Base-by-base conservation (phyloP, 768 basidiomycete genomes). In the Hygrophorus russula region DNA sequence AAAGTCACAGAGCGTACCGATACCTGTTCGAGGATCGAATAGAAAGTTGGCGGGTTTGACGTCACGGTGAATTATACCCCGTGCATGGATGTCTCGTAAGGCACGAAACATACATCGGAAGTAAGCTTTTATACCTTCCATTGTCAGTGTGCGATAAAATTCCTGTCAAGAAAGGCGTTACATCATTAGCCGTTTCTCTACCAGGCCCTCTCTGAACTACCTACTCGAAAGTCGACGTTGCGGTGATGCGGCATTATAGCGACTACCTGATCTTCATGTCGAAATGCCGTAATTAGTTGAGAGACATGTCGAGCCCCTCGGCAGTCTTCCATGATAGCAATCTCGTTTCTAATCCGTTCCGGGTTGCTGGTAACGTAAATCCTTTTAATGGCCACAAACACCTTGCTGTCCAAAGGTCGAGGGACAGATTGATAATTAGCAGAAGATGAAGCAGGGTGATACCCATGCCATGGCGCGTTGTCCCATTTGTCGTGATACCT, bases 1-100 rank as follows among this genome's bases (percentile, higher is more conserved):
- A 57, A 97, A 96, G 61, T 98, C 96, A 51, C 89, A 90, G 6
- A 99, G 65, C 0, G 84, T 85, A 17, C 96, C 96, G 10, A 79
- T 68, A 8, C 84, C 83, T 5, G 81, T 83, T 30, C 71, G 74
- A 30, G 88, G 82, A 59, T 98, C 89, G 59, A 83, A 97, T 29
- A 98, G 71, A 59, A 98, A 98, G 60, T 98, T 98, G 47, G 93
- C 94, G 15, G 94, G 93, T 58, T 98, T 98, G 53, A 98, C 88
- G 61, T 98, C 94, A 36, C 94, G 87, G 59, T 98, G 94, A 41
- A 98, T 87, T 53, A 98, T 82, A 4, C 76, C 76, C 42, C 91
- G 71, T 9, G 77, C 66, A 58, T 98, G 93, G 18, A 91, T 82
- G 55, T 94, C 91, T 38, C 84, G 78, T 42, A 98, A 61, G 2